Evolutionary conservation across 2,329 filamentous ascomycete genomes (phyloP).

Genomic region (Xylaria sp.): DNA sequence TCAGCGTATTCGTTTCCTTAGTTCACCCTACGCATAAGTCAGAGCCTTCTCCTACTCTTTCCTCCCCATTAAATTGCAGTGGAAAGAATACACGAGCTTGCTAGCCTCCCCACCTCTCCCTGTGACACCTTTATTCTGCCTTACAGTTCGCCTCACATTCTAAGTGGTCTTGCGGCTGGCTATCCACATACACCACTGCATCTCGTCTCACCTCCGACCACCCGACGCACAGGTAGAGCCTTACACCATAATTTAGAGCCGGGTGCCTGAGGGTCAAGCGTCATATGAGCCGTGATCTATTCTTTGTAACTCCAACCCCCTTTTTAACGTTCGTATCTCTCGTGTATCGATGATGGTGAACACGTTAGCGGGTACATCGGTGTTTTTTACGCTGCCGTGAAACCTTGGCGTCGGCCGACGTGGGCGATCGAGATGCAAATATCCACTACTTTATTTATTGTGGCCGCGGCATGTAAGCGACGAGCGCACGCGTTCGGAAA

Average conservation of each 20-base stretch:
- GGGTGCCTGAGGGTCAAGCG: neutral
- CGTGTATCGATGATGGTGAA: constrained; percentile 2
- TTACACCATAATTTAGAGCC: neutral
- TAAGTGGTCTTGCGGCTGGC: neutral
- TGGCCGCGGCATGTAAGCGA: neutral
- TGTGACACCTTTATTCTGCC: constrained; percentile 15
- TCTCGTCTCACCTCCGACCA: constrained; percentile 15
- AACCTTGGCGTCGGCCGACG: constrained; percentile 25
- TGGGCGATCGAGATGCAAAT: constrained; percentile 16
- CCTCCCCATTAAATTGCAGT: too few relatives aligned
- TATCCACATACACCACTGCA: neutral
- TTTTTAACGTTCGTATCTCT: constrained; percentile 3
- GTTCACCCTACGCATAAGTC: neutral
- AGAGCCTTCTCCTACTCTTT: neutral
- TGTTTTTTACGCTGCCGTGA: constrained; percentile 21
- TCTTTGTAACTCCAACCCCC: neutral
- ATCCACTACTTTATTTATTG: neutral
- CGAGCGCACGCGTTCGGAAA: neutral
- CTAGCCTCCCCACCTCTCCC: neutral
- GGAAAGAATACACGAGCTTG: neutral
- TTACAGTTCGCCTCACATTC: constrained; percentile 19
- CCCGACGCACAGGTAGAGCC: constrained; percentile 13
- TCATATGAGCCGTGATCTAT: neutral
- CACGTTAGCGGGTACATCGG: constrained; percentile 13
- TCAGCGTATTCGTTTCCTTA: constrained; percentile 19